Conservation (phyloP, 2,329 filamentous ascomycete genomes). For the Phialemoniopsis sp. region DNA sequence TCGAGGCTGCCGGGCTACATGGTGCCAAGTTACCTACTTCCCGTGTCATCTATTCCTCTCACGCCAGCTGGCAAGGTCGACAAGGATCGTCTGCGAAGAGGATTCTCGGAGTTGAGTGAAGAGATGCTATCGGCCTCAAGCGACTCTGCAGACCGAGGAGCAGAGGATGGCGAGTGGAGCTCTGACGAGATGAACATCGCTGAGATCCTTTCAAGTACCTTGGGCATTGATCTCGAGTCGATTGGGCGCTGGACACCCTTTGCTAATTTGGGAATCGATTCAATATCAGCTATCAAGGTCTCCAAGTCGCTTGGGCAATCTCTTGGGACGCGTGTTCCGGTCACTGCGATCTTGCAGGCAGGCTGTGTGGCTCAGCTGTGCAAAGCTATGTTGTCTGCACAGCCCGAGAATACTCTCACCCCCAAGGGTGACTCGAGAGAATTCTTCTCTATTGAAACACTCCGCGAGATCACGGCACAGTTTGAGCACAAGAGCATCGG, state of each 20-base stretch:
- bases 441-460: constrained; percentile 17
- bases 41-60: constrained; percentile 64
- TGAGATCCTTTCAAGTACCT: constrained; percentile 43
- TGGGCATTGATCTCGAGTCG: constrained; percentile 35
- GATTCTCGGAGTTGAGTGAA: constrained; percentile 41
- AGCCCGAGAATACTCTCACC: neutral
- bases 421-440: too few relatives aligned
- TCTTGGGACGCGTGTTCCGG: constrained; percentile 46
- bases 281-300: constrained; percentile 73
- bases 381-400: constrained; percentile 16
- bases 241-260: constrained; percentile 68
- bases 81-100: constrained; percentile 42
- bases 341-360: constrained; percentile 68
- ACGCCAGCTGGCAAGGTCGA: constrained; percentile 76
- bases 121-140: constrained; percentile 30
- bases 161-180: constrained; percentile 41
- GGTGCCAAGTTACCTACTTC: constrained; percentile 71
- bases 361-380: constrained; percentile 62
- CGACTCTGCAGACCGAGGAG: constrained; percentile 16
- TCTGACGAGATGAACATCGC: constrained; percentile 53
- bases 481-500: constrained; percentile 23
- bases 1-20: constrained; percentile 68
- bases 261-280: constrained; percentile 76
- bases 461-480: constrained; percentile 19
- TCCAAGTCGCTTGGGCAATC: constrained; percentile 49